Base-by-base conservation (phyloP, 2,329 filamentous ascomycete genomes). In the Pezicula neosporulosa region DNA sequence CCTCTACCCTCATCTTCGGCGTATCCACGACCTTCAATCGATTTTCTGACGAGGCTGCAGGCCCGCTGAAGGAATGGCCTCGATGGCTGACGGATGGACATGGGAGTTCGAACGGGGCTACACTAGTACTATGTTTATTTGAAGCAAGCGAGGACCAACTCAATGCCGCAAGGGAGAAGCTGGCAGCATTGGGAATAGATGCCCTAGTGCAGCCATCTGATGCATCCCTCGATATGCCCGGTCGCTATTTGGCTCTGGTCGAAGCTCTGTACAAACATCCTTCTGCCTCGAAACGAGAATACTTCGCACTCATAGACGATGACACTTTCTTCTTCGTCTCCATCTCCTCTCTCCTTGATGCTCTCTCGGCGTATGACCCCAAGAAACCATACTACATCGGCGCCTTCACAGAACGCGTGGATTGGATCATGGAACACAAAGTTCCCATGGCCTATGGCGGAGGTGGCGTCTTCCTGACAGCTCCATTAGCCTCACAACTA, bases 61-160 rank as follows among this genome's bases (percentile, higher is more conserved):
- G 71, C 44, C 77, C 79, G 0, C 71, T 82, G 42, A 77, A 80
- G 56, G 80, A 83, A 62, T 83, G 80, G 78, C 72, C 73, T 3
- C 78, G 77, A 63, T 83, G 80, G 80, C 71, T 83, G 45, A 83
- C 80, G 3, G 77, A 83, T 61, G 74, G 76, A 56, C 72, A 74
- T 48, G 78, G 80, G 36, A 65, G 71, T 49, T 77, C 78, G 24
- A 83, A 83, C 57, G 79, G 80, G 27, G 80, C 75, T 28, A 80
- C 81, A 64, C 68, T 83, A 44, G 63, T 83, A 7, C 68, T 83
- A 2, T 70, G 80, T 58, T 72, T 83, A 2, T 64, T 80, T 21
- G 75, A 80, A 49, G 77, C 78, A 8, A 75, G 68, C 7, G 72
- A 77, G 43, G 70, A 73, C 16, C 71, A 83, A 61, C 72, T 82